Conservation (phyloP, 1,284 basidiomycete genomes). For the Cystobasidium slooffiae region DNA sequence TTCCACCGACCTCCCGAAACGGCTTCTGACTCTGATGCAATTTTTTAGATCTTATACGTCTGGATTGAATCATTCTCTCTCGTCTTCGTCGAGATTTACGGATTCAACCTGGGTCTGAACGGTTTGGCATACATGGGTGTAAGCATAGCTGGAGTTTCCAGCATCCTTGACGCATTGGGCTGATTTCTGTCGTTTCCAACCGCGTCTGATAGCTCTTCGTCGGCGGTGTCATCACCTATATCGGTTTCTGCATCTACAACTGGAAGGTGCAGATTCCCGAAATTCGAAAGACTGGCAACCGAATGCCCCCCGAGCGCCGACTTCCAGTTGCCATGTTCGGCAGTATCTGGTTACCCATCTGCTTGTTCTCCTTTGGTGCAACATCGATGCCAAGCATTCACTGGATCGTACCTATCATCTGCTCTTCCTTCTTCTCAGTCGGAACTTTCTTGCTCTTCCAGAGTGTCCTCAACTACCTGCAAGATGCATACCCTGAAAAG, state of each 20-base stretch:
- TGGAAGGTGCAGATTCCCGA: conserved; percentile 35
- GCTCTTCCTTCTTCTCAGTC: conserved; percentile 32
- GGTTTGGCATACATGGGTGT: conserved; percentile 41
- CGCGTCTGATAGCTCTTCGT: conserved; percentile 23
- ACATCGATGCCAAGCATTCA: conserved; percentile 50
- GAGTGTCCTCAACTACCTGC: conserved; percentile 38
- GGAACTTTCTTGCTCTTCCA: conserved; percentile 48
- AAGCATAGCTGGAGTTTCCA: neutral
- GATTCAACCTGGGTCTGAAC: conserved; percentile 46
- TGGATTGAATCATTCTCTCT: conserved; percentile 43
- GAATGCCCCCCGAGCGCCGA: conserved; percentile 20
- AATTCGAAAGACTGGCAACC: conserved; percentile 21
- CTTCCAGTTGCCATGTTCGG: conserved; percentile 44
- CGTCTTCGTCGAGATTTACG: conserved; percentile 43
- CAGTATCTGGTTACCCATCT: conserved; percentile 65
- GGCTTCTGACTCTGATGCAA: neutral
- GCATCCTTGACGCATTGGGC: neutral
- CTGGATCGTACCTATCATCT: conserved; percentile 48
- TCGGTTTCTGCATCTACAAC: conserved; percentile 43
- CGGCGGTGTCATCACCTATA: conserved; percentile 35
- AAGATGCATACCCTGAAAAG: conserved; percentile 26
- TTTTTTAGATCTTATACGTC: conserved; percentile 28
- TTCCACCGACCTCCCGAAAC: neutral
- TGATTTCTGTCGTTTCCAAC: neutral
- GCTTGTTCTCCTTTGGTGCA: conserved; percentile 64